Evolutionary conservation across 306 rosid genomes (phyloP), one percentile per base, ranked within the genome.

Genomic region (Dryas alaskensis): DNA sequence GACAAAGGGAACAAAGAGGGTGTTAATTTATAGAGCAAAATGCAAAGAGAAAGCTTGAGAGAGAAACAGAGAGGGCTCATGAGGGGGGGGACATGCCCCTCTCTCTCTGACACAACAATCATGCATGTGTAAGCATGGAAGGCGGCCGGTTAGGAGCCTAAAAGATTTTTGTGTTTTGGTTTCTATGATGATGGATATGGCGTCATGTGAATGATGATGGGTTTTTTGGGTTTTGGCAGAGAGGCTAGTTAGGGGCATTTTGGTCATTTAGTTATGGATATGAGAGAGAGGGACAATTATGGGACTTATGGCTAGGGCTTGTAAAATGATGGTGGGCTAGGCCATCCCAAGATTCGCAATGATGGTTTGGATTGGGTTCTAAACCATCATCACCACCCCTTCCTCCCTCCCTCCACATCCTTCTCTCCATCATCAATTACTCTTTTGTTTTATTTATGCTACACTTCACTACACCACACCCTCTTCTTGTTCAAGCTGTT

Each of bases 331-430:
- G 96, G 92, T 83, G 95, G 90, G 93, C 97, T 92, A 89, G 91
- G 92, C 86, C 97, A 85, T 88, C 90, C 92, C 90, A 91, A 92
- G 97, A 92, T 95, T 83, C 95, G 98, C 98, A 95, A 95, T 95
- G 89, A 95, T 95, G 97, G 87, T 86, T 81, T 82, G 97, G 99
- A 90, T 95, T 92, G 98, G 98, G 86, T 92, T 85, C 88, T 70
- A 89, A 85, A 87, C 91, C 81, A 84, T 80, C 85, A 82, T 84
- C 82, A 79, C 83, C 73, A 22, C 80, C 61, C 74, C 79, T 49
- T 75, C 43, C 58, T 60, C 16, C 62, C 73, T 22, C 22, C 22
- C 22, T 22, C 22, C 22, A 22, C 22, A 22, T 22, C 22, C 22
- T 22, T 22, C 22, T 22, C 22, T 11, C 63, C 75, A 60, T 83